Percentiles rank a stretch among this genome's conserved stretches.
Evolutionary conservation across 176 grass and related monocot genomes (phyloP).

Genomic region (Oryza glaberrima): DNA sequence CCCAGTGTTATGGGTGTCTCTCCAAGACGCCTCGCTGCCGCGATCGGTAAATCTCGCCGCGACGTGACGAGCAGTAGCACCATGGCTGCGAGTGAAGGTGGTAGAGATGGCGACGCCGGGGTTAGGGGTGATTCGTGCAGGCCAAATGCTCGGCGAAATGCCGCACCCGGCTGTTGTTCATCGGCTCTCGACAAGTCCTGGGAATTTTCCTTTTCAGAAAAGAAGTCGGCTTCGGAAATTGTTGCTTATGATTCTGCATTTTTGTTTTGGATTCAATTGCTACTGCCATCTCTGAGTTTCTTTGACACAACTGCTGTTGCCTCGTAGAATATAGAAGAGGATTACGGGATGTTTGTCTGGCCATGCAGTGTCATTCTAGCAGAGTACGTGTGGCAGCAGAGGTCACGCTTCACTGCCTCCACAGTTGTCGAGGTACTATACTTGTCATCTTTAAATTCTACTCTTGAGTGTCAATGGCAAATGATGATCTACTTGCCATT

Average conservation of each 20-base stretch:
- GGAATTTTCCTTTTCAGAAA: no score
- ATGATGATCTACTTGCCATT: not conserved
- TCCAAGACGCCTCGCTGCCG: no score
- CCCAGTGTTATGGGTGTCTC: not conserved
- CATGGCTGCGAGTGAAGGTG: no score
- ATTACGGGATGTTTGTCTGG: conserved; percentile 97
- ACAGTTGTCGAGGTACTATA: conserved; percentile 64
- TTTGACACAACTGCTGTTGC: not conserved
- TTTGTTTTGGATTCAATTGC: not conserved
- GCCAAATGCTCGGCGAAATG: conserved; percentile 27
- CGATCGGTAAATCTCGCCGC: no score
- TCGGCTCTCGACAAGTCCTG: not conserved
- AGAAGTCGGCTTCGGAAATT: not conserved
- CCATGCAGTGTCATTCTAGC: conserved; percentile 76
- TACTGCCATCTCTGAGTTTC: not conserved
- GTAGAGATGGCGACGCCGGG: not conserved
- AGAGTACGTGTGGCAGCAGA: conserved; percentile 87
- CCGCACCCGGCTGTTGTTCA: not conserved
- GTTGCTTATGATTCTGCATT: not conserved
- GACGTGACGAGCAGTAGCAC: no score
- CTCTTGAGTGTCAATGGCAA: not conserved
- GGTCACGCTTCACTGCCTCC: conserved; percentile 47
- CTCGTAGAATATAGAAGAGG: conserved; percentile 69
- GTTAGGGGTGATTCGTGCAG: not conserved
- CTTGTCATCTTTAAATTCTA: not conserved